Conservation (phyloP, 2,329 filamentous ascomycete genomes). For the Calonectria henricotiae region DNA sequence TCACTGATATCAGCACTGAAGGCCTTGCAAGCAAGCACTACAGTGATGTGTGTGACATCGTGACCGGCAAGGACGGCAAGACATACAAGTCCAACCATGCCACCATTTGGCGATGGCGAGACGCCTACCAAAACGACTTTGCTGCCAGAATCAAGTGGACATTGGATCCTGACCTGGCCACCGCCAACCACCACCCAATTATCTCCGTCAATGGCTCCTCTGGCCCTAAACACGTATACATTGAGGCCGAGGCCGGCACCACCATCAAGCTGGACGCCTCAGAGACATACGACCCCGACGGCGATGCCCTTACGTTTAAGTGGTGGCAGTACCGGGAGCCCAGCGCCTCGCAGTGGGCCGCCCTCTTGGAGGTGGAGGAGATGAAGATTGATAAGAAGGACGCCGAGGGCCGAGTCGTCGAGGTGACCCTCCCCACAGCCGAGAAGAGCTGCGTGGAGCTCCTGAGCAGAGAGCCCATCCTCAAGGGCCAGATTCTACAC, state of each 20-base stretch:
- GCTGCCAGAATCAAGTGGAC: conserved; percentile 62
- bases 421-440: conserved; percentile 61
- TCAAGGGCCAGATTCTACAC: conserved; percentile 64
- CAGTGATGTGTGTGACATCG: conserved; percentile 53
- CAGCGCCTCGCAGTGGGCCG: conserved; percentile 60
- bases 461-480: conserved; percentile 56
- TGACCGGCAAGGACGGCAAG: conserved; percentile 52
- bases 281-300: conserved; percentile 65
- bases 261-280: conserved; percentile 63
- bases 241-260: conserved; percentile 61
- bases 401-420: conserved; percentile 51
- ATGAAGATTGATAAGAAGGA: conserved; percentile 49
- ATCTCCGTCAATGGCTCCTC: conserved; percentile 61
- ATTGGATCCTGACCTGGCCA: conserved; percentile 47
- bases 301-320: conserved; percentile 61
- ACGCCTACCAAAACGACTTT: conserved; percentile 62
- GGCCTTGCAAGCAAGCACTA: conserved; percentile 50
- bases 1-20: conserved; percentile 52
- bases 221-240: conserved; percentile 57
- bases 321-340: conserved; percentile 67
- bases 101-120: conserved; percentile 62
- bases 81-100: conserved; percentile 54
- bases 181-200: conserved; percentile 66
- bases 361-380: conserved; percentile 57
- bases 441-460: conserved; percentile 59